Conservation (phyloP, 495 filamentous ascomycete species). For the Cercophora sp. region DNA sequence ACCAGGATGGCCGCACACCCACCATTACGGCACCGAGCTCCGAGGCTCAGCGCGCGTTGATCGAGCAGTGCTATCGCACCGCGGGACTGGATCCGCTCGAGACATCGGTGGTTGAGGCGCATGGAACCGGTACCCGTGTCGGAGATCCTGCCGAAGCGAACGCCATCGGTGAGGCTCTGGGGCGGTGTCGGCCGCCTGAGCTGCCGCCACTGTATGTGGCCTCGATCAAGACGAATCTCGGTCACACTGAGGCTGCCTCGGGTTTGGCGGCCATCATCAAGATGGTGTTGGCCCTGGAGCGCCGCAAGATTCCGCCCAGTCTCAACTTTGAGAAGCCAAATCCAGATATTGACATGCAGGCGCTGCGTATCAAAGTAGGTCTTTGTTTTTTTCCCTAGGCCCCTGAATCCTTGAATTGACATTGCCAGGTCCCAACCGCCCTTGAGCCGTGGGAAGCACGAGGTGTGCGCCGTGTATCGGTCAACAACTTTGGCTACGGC, state of each 20-base stretch:
- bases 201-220: conserved; percentile 37
- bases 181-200: conserved; percentile 40
- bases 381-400: neutral
- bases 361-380: neutral
- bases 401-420: conserved; percentile 20
- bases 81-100: conserved; percentile 38
- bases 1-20: conserved; percentile 50
- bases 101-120: conserved; percentile 37
- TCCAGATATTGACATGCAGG: conserved; percentile 36
- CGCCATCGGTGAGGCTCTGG: neutral
- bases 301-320: conserved; percentile 40
- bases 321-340: conserved; percentile 39
- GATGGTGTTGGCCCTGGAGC: conserved; percentile 48
- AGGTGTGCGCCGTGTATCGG: neutral
- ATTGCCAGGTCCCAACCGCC: conserved; percentile 28
- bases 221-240: conserved; percentile 24
- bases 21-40: conserved; percentile 51
- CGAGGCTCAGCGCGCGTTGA: conserved; percentile 47
- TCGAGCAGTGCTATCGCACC: conserved; percentile 41
- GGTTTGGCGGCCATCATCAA: conserved; percentile 56
- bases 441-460: neutral
- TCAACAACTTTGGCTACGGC: conserved; percentile 11
- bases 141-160: conserved; percentile 1
- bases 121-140: conserved; percentile 23
- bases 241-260: conserved; percentile 50